phyloP scores from a whole-genome alignment of 2,329 filamentous ascomycete species.

The Ceratocystis ficicola region DNA sequence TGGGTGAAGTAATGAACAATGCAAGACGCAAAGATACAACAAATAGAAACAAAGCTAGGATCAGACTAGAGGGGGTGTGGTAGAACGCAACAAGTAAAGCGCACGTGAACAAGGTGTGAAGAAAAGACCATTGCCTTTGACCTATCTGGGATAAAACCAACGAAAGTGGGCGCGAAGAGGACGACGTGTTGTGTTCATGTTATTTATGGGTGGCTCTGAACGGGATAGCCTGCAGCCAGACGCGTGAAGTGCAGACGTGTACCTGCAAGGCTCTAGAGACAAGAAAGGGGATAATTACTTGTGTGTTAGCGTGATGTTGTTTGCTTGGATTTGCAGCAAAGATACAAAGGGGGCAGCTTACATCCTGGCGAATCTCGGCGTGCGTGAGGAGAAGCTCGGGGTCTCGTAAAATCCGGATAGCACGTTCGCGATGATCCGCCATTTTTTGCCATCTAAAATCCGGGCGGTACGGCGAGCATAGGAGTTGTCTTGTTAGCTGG shows the following conservation, averaged over 20 bases:
- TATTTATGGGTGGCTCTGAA: not conserved
- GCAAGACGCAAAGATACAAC: too few species aligned
- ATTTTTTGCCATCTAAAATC: conserved; percentile 1
- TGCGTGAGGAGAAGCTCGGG: conserved; percentile 50
- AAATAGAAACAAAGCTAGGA: too few species aligned
- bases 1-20: too few species aligned
- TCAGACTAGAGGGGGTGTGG: too few species aligned
- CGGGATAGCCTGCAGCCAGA: conserved; percentile 41
- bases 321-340: not conserved
- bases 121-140: too few species aligned
- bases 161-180: too few species aligned
- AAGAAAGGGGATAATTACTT: not conserved
- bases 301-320: not conserved
- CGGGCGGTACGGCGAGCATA: not conserved
- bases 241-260: conserved; percentile 45
- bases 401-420: conserved; percentile 37
- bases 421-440: not conserved
- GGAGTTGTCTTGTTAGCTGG: not conserved
- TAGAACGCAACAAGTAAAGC: too few species aligned
- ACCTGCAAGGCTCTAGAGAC: conserved; percentile 40
- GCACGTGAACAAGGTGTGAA: too few species aligned
- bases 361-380: conserved; percentile 42
- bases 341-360: conserved; percentile 29
- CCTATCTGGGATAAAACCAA: too few species aligned
- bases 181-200: too few species aligned